phyloP scores from a whole-genome alignment of 768 basidiomycete species.

The Saitozyma podzolica region DNA sequence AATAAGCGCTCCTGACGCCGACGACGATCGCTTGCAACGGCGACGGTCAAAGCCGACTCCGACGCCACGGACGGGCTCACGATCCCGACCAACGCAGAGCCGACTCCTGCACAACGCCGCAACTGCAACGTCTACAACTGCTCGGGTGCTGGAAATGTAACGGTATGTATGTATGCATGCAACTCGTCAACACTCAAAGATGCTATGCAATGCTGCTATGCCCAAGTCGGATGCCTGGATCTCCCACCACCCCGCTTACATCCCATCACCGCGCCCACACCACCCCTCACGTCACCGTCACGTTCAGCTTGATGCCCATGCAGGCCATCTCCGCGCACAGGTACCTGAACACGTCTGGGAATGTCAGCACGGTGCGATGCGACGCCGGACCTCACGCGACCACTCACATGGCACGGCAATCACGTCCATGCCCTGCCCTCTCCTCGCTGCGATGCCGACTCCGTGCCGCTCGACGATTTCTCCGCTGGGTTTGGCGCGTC shows the following conservation, averaged over 20 bases:
- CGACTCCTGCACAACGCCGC: no score
- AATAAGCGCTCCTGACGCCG: no score
- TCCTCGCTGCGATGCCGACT: constrained; percentile 51
- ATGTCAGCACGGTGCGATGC: background rate
- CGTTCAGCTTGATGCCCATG: constrained; percentile 91
- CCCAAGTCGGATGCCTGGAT: background rate
- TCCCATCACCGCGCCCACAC: background rate
- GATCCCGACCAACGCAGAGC: no score
- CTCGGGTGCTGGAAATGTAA: no score
- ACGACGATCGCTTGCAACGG: no score
- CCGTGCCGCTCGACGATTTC: background rate
- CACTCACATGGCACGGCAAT: constrained; percentile 87
- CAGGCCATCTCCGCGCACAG: constrained; percentile 79
- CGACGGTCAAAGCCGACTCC: no score
- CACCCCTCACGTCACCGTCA: constrained; percentile 64
- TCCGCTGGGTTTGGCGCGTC: constrained; percentile 53
- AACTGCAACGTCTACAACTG: no score
- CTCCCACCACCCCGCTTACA: no score
- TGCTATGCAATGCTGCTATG: background rate
- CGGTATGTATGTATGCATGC: no score
- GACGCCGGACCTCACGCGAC: background rate
- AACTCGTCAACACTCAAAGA: background rate
- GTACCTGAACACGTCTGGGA: constrained; percentile 49
- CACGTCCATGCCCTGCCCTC: constrained; percentile 71
- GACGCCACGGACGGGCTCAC: no score